Evolutionary conservation across 1,284 basidiomycete genomes (phyloP).

Genomic region (Volvariella surrecta): DNA sequence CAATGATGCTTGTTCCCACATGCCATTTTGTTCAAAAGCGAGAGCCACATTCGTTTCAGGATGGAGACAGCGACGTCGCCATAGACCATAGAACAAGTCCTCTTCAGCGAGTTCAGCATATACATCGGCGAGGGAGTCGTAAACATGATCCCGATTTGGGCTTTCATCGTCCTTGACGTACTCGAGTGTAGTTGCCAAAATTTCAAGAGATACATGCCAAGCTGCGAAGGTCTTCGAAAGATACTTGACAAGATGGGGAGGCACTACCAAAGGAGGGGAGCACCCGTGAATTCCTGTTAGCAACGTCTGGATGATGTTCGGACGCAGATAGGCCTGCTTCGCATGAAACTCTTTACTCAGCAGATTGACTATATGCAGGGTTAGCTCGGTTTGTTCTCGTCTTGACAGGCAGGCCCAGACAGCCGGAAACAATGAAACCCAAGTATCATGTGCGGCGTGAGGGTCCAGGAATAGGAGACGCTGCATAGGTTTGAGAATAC

Average conservation of each 20-base stretch:
- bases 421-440: conserved; percentile 89
- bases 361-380: conserved; percentile 84
- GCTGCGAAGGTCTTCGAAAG: conserved; percentile 94
- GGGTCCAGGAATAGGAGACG: conserved; percentile 81
- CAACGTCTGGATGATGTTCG: conserved; percentile 92
- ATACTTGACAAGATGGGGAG: conserved; percentile 94
- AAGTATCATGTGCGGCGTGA: conserved; percentile 73
- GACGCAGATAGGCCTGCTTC: conserved; percentile 84
- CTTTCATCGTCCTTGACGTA: conserved; percentile 76
- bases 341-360: conserved; percentile 93
- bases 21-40: conserved; percentile 94
- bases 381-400: conserved; percentile 84
- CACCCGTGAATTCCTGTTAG: conserved; percentile 83
- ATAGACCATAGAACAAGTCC: conserved; percentile 96
- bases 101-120: conserved; percentile 96
- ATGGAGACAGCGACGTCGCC: conserved; percentile 85
- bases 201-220: conserved; percentile 90
- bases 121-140: conserved; percentile 89
- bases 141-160: conserved; percentile 75
- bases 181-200: conserved; percentile 77
- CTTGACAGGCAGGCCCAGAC: conserved; percentile 84
- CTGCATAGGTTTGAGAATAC: conserved; percentile 72
- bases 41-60: conserved; percentile 90
- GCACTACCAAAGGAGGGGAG: conserved; percentile 80
- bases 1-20: conserved; percentile 91